Evolutionary conservation across 306 rosid species (phyloP).

Genomic region (Vigna trinervia): DNA sequence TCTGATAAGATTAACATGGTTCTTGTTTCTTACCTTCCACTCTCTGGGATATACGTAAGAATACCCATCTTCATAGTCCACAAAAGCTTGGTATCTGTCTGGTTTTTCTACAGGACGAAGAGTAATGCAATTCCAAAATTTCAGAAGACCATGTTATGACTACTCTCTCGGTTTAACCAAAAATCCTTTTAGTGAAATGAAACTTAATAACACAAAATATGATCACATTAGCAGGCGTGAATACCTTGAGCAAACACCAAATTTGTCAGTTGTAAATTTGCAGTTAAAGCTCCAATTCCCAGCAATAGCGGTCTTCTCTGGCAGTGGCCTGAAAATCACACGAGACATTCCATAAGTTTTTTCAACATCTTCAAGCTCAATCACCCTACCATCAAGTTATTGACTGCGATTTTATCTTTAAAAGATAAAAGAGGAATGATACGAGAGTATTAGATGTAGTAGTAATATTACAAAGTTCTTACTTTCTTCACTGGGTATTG

Average conservation of each 20-base stretch:
- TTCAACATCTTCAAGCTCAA: too few relatives aligned
- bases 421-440: too few relatives aligned
- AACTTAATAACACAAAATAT: not conserved
- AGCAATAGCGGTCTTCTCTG: constrained; percentile 78
- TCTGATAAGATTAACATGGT: constrained; percentile 5
- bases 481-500: constrained; percentile 59
- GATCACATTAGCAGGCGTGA: not conserved
- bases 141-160: not conserved
- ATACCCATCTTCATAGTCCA: constrained; percentile 85
- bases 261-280: constrained; percentile 58
- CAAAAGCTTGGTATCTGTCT: constrained; percentile 69
- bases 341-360: not conserved
- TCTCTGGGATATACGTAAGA: constrained; percentile 85
- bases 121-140: constrained; percentile 12
- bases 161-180: constrained; percentile 1
- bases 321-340: constrained; percentile 56
- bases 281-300: constrained; percentile 76
- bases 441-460: too few relatives aligned
- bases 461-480: constrained; percentile 18
- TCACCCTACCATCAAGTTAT: too few relatives aligned
- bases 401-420: too few relatives aligned
- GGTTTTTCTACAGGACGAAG: constrained; percentile 63
- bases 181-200: not conserved
- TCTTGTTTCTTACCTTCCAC: constrained; percentile 87
- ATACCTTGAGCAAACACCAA: constrained; percentile 84